Evolutionary conservation across 768 basidiomycete genomes (phyloP).

Genomic region (Lanmaoa pseudosensibilis): DNA sequence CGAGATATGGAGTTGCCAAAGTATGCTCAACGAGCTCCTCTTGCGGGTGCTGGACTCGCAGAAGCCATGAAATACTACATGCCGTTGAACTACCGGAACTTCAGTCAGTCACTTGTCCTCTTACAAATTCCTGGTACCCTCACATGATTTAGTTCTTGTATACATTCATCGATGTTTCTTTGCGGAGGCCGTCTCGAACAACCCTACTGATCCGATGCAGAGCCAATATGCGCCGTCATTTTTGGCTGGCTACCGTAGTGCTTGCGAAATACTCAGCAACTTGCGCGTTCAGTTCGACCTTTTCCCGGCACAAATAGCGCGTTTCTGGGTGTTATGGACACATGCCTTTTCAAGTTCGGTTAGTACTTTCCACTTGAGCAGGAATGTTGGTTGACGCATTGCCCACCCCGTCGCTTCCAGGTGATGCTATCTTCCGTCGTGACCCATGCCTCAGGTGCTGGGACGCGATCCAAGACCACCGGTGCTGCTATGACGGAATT

Average conservation of each 20-base stretch:
- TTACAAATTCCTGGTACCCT: background rate
- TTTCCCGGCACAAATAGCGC: conserved; percentile 57
- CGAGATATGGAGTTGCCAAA: conserved; percentile 67
- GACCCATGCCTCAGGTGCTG: conserved; percentile 52
- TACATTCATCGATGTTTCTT: conserved; percentile 79
- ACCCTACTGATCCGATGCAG: conserved; percentile 65
- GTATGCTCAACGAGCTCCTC: conserved; percentile 54
- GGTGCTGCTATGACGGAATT: conserved; percentile 69
- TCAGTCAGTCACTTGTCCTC: conserved; percentile 45
- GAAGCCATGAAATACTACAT: conserved; percentile 74
- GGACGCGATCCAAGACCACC: conserved; percentile 61
- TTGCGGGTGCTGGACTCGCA: conserved; percentile 50
- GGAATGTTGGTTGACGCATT: background rate
- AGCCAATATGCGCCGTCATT: conserved; percentile 67
- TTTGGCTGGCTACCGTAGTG: conserved; percentile 65
- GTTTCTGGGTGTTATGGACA: conserved; percentile 75
- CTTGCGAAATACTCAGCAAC: conserved; percentile 54
- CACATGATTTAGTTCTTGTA: conserved; percentile 49
- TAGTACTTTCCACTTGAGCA: conserved; percentile 21
- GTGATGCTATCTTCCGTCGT: conserved; percentile 79
- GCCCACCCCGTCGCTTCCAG: conserved; percentile 35
- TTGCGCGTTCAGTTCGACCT: conserved; percentile 48
- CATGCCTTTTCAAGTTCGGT: conserved; percentile 69
- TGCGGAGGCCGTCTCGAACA: conserved; percentile 66
- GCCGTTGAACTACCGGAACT: conserved; percentile 70